These are phyloP conservation scores for Daldinia concentrica DNA, from an alignment of 495 filamentous ascomycete species.

Conservation along the genomic window DNA sequence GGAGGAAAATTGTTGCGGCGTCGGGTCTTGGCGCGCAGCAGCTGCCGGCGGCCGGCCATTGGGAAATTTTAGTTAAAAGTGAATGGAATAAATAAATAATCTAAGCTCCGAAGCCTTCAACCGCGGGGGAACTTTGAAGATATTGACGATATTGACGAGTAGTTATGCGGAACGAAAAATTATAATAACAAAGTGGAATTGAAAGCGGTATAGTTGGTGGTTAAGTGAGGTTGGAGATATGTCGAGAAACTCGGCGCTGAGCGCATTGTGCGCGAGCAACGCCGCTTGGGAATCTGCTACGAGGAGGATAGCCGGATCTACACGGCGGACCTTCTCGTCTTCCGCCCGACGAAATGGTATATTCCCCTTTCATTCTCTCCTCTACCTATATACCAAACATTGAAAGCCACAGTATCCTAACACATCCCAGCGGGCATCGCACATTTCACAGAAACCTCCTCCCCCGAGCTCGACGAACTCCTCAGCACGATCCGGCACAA, in stretches of 20 bases:
- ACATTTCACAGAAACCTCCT: constrained; percentile 48
- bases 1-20: constrained; percentile 40
- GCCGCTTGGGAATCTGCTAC: constrained; percentile 29
- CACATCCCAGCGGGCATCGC: constrained; percentile 25
- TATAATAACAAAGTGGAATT: background rate
- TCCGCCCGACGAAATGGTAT: constrained; percentile 40
- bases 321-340: constrained; percentile 40
- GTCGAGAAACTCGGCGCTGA: constrained; percentile 34
- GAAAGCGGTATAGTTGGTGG: too few species aligned
- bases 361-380: background rate
- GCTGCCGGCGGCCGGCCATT: constrained; percentile 2
- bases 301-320: constrained; percentile 30
- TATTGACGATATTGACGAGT: background rate
- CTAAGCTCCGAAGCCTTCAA: background rate
- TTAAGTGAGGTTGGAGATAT: constrained; percentile 17
- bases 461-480: constrained; percentile 48
- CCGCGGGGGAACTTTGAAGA: background rate
- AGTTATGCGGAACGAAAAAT: background rate
- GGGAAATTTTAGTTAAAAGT: constrained; percentile 33
- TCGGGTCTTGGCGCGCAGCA: constrained; percentile 15
- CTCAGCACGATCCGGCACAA: constrained; percentile 67
- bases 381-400: background rate
- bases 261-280: constrained; percentile 42
- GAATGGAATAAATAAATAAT: background rate
- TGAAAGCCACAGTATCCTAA: too few species aligned